Percentiles rank a stretch among this genome's conserved stretches.
Evolutionary conservation across 73 alveolate species (phyloP).

Genomic region (Durusdinium trenchii): DNA sequence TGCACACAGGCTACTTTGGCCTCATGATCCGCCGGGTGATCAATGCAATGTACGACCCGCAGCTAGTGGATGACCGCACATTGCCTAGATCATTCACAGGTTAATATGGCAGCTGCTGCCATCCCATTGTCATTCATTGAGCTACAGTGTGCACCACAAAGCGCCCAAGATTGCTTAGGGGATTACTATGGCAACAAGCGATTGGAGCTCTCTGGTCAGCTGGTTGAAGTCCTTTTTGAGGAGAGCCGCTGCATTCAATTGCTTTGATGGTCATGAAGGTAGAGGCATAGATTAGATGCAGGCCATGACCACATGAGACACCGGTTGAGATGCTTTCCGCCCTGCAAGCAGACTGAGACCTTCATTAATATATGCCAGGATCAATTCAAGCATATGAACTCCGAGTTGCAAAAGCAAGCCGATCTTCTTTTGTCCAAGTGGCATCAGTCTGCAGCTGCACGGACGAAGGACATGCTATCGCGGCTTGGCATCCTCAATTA

Average conservation of each 20-base stretch:
- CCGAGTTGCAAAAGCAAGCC: constrained; percentile 86
- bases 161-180: too few relatives aligned
- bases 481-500: neutral
- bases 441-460: constrained; percentile 73
- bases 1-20: constrained; percentile 96
- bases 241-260: constrained; percentile 94
- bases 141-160: neutral
- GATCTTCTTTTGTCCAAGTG: constrained; percentile 82
- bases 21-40: constrained; percentile 99
- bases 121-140: neutral
- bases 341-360: neutral
- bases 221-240: constrained; percentile 99
- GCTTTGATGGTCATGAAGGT: too few relatives aligned
- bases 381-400: constrained; percentile 90
- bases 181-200: constrained; percentile 99
- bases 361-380: neutral
- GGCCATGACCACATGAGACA: too few relatives aligned
- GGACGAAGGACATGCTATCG: constrained; percentile 59
- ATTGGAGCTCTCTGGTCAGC: constrained; percentile 99
- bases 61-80: constrained; percentile 96
- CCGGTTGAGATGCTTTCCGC: too few relatives aligned
- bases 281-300: too few relatives aligned
- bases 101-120: neutral
- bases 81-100: neutral
- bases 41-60: constrained; percentile 98